Percentiles rank a stretch among this genome's conserved stretches.
Conservation (phyloP, 306 rosid genomes). For the Sicyos edulis region DNA sequence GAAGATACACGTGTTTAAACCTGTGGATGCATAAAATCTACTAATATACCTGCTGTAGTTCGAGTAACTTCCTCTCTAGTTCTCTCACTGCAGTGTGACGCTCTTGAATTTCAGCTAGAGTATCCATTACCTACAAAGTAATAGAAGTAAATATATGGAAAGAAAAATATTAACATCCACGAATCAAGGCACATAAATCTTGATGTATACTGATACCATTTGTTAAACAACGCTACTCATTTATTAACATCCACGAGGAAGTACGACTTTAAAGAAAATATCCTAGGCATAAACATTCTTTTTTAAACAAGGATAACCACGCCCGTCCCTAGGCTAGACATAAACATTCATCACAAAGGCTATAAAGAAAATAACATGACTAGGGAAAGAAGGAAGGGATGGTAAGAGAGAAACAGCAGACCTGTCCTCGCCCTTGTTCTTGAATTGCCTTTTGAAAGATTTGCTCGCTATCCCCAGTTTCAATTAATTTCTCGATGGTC, state of each 20-base stretch:
- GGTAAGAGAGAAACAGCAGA: slow-evolving; percentile 24
- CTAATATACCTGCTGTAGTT: slow-evolving; percentile 63
- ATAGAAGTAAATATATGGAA: not conserved
- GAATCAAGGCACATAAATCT: not conserved
- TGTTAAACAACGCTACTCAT: too few species aligned
- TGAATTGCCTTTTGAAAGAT: slow-evolving; percentile 91
- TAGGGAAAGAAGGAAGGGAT: not conserved
- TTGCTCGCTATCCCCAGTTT: slow-evolving; percentile 93
- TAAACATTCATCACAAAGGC: not conserved
- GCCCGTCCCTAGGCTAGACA: too few species aligned
- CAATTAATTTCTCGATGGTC: slow-evolving; percentile 94
- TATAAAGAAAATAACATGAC: not conserved
- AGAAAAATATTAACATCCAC: not conserved
- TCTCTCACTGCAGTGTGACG: slow-evolving; percentile 92
- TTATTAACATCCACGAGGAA: too few species aligned
- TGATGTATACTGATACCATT: not conserved
- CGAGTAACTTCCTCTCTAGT: slow-evolving; percentile 83
- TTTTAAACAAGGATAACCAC: too few species aligned
- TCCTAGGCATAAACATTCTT: too few species aligned
- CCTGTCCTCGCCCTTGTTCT: slow-evolving; percentile 98
- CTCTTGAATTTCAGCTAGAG: slow-evolving; percentile 91
- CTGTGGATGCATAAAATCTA: slow-evolving; percentile 13
- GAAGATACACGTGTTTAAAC: not conserved
- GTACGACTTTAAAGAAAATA: too few species aligned
- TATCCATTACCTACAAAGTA: slow-evolving; percentile 65